Evolutionary conservation across 805 yeast genomes (phyloP).

Genomic region (Yueomyces sp.): DNA sequence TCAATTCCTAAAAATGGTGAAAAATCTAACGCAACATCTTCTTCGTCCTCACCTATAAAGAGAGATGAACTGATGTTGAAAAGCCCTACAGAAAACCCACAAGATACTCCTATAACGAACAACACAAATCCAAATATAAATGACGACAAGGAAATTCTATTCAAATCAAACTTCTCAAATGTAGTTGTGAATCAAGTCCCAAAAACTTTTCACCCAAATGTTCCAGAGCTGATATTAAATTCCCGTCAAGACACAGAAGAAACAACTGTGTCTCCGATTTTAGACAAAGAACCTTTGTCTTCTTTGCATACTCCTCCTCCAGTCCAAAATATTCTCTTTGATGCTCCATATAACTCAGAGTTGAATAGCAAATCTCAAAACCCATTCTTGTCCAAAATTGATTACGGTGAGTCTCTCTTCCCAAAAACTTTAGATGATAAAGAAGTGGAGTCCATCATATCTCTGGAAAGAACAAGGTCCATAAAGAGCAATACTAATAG

Average conservation of each 20-base stretch:
- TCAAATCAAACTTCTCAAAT: background rate
- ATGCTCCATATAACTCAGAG: conserved; percentile 1
- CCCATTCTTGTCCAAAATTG: conserved; percentile 6
- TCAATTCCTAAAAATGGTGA: too few species aligned
- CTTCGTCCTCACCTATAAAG: background rate
- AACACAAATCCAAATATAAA: background rate
- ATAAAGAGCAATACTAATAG: conserved; percentile 30
- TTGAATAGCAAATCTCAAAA: background rate
- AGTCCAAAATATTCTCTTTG: background rate
- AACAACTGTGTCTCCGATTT: background rate
- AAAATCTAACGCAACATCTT: background rate
- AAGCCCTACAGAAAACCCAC: background rate
- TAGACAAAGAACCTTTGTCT: background rate
- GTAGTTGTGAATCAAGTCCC: background rate
- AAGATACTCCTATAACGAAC: background rate
- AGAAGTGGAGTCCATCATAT: conserved; percentile 64
- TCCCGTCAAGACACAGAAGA: background rate
- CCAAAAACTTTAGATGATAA: conserved; percentile 54
- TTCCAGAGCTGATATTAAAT: background rate
- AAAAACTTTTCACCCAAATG: background rate
- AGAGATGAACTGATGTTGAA: background rate
- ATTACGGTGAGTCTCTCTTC: conserved; percentile 47
- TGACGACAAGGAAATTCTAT: background rate
- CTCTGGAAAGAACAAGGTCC: conserved; percentile 56
- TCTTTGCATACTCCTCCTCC: background rate